These are phyloP conservation scores for Parachaetomium inaequale DNA, from an alignment of 495 filamentous ascomycete genomes.

Conservation along the genomic window DNA sequence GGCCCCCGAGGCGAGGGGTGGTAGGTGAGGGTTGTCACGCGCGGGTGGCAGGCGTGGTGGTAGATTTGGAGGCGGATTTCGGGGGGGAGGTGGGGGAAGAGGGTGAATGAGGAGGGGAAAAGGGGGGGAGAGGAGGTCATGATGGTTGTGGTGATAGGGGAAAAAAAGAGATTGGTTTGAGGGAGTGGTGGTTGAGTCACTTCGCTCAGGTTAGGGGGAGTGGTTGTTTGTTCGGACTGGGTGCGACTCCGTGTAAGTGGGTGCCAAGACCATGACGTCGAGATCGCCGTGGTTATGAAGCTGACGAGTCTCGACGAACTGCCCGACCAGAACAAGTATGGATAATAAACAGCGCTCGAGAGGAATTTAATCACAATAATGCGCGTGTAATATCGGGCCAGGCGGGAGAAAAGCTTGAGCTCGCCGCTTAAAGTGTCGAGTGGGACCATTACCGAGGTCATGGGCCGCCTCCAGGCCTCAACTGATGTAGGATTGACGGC, in stretches of 20 bases:
- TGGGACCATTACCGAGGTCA: conserved; percentile 12
- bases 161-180: conserved; percentile 34
- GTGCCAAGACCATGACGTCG: conserved; percentile 4
- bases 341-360: not conserved
- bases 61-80: conserved; percentile 49
- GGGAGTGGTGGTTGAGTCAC: not conserved
- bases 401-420: not conserved
- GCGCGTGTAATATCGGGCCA: not conserved
- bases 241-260: not conserved
- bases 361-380: not conserved
- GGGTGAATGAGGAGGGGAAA: conserved; percentile 5
- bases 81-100: conserved; percentile 9
- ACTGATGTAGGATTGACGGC: not conserved
- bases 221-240: not conserved
- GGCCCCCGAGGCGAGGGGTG: conserved; percentile 30
- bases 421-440: not conserved
- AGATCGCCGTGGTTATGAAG: not conserved
- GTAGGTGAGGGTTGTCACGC: conserved; percentile 39
- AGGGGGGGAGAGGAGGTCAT: no score
- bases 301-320: not conserved
- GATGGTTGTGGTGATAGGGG: conserved; percentile 33
- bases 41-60: conserved; percentile 37
- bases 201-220: not conserved
- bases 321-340: not conserved
- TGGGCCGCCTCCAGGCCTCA: not conserved